Evolutionary conservation across 495 filamentous ascomycete genomes (phyloP), one percentile per base, ranked within the genome.

Genomic region (Penicillium soppii): DNA sequence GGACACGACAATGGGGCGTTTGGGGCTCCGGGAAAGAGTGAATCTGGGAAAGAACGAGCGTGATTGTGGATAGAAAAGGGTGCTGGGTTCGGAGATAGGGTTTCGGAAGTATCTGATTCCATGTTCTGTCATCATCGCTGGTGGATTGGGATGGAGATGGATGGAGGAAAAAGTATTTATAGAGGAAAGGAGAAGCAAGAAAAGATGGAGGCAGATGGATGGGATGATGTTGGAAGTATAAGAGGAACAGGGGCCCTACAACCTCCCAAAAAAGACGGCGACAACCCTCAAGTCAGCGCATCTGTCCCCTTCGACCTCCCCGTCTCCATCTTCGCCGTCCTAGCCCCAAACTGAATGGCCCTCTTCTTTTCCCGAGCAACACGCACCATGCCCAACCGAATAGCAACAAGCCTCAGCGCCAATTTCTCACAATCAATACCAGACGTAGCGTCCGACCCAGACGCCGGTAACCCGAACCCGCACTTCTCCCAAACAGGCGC

Each of bases 301-400:
- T 79, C 71, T 7, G 89, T 92, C 1, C 90, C 90, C 61, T 87
- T 91, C 12, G 75, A 83, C 52, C 73, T 82, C 10, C 90, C 86
- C 43, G 62, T 74, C 62, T 90, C 86, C 83, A 95, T 92, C 67
- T 91, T 95, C 8, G 90, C 90, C 8, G 88, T 94, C 52, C 89
- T 76, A 6, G 90, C 81, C 23, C 90, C 90, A 62, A 95, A 95
- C 66, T 95, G 90, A 43, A 92, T 90, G 12, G 94, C 94, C 56
- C 94, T 79, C 68, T 99, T 99, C 77, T 94, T 96, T 68, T 96
- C 91, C 23, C 68, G 75, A 3, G 94, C 85, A 0, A 88, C 89
- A 4, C 61, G 67, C 1, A 56, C 57, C 77, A 99, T 81, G 1
- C 88, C 88, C 7, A 97, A 66, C 23, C 80, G 77, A 59, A 83